Evolutionary conservation across 176 grass and related monocot species (phyloP).

Genomic region (Rhynchospora pubera): DNA sequence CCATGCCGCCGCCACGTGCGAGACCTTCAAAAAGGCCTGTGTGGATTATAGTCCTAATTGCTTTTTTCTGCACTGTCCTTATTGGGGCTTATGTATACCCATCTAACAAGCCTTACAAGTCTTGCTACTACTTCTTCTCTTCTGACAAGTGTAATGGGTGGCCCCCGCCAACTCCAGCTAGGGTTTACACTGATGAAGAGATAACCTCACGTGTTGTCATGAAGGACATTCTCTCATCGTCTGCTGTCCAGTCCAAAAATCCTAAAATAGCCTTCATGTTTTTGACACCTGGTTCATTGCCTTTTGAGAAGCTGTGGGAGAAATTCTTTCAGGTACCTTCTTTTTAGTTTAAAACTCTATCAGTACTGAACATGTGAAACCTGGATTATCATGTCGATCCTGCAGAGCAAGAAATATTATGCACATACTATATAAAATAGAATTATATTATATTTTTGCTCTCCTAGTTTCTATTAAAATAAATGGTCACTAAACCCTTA

Average conservation of each 20-base stretch:
- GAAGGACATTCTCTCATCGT: conserved; percentile 54
- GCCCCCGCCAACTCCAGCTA: conserved; percentile 54
- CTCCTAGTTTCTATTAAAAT: neutral
- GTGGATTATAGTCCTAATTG: conserved; percentile 55
- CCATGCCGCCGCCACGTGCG: conserved; percentile 42
- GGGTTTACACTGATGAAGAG: conserved; percentile 83
- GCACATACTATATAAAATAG: neutral
- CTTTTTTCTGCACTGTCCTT: conserved; percentile 50
- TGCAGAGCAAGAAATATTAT: neutral
- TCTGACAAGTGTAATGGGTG: conserved; percentile 60
- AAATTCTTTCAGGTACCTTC: conserved; percentile 88
- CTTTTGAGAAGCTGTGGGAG: conserved; percentile 97
- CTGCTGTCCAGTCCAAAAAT: conserved; percentile 57
- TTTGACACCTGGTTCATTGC: conserved; percentile 83
- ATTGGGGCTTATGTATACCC: conserved; percentile 61
- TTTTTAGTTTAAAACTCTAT: conserved; percentile 4
- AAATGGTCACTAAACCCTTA: neutral
- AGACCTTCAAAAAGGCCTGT: conserved; percentile 76
- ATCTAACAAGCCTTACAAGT: conserved; percentile 43
- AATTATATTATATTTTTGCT: neutral
- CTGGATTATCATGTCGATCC: neutral
- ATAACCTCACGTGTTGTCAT: conserved; percentile 58
- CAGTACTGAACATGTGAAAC: neutral
- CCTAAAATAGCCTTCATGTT: conserved; percentile 99
- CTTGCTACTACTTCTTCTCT: conserved; percentile 71